Evolutionary conservation across 1,284 basidiomycete genomes (phyloP).

Genomic region (Waitea zeae): DNA sequence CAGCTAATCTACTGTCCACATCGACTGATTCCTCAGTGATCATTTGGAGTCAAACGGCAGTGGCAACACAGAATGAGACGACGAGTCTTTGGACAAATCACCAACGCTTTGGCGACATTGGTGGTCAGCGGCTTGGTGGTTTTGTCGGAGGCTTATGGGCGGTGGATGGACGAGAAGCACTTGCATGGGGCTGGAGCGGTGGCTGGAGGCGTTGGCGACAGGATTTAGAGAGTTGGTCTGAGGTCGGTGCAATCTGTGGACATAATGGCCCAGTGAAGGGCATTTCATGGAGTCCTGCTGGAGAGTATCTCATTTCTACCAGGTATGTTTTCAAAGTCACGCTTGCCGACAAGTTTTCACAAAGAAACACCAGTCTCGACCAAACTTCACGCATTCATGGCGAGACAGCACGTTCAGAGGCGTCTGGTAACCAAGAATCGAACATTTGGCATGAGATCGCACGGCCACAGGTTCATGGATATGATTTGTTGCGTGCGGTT

Average conservation of each 20-base stretch:
- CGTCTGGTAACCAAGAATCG: conserved; percentile 5
- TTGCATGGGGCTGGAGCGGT: conserved; percentile 87
- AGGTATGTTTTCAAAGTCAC: conserved; percentile 26
- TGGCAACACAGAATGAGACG: conserved; percentile 22
- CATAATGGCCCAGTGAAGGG: conserved; percentile 68
- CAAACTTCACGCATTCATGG: conserved; percentile 11
- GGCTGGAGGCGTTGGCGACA: conserved; percentile 77
- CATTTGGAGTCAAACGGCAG: conserved; percentile 68
- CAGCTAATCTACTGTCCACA: conserved; percentile 60
- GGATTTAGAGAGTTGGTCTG: conserved; percentile 43
- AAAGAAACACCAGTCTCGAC: conserved; percentile 85
- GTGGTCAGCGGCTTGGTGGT: conserved; percentile 74
- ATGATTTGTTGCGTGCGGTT: conserved; percentile 70
- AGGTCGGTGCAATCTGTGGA: conserved; percentile 63
- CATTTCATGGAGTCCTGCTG: conserved; percentile 70
- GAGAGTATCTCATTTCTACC: conserved; percentile 70
- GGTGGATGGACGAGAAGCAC: conserved; percentile 33
- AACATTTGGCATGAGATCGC: conserved; percentile 71
- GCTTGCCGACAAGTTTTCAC: conserved; percentile 46
- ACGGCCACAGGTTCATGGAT: conserved; percentile 89
- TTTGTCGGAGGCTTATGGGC: conserved; percentile 83
- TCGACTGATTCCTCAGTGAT: conserved; percentile 89
- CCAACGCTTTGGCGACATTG: conserved; percentile 84
- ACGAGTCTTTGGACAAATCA: conserved; percentile 76
- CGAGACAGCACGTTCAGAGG: no score